Percentiles rank a stretch among this genome's conserved stretches.
phyloP scores from a whole-genome alignment of 495 filamentous ascomycete species.

The Pseudoneurospora amorphoporcata region DNA sequence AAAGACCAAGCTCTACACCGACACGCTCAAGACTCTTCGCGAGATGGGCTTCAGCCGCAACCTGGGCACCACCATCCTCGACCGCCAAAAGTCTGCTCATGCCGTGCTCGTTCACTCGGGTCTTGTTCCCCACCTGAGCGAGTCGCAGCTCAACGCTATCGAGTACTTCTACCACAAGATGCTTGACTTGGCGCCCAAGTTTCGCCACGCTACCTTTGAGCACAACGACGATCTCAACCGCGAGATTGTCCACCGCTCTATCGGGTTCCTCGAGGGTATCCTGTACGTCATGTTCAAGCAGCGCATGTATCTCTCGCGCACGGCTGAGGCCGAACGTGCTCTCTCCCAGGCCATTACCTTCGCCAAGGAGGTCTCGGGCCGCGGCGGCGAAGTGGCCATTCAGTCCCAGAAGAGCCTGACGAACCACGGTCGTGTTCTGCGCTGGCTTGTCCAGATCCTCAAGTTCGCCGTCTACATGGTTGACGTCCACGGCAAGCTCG shows the following conservation, averaged over 20 bases:
- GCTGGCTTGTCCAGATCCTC: slow-evolving; percentile 34
- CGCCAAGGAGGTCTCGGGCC: slow-evolving; percentile 16
- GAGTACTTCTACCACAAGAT: slow-evolving; percentile 71
- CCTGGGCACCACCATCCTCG: slow-evolving; percentile 55
- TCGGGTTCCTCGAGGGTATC: slow-evolving; percentile 74
- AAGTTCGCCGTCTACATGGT: slow-evolving; percentile 37
- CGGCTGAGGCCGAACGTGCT: slow-evolving; percentile 13
- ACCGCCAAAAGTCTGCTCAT: slow-evolving; percentile 58
- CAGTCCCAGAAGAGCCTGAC: slow-evolving; percentile 7
- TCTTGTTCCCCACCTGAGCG: slow-evolving; percentile 9
- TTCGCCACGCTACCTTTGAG: slow-evolving; percentile 51
- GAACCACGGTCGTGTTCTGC: slow-evolving; percentile 23
- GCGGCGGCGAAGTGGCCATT: slow-evolving; percentile 4
- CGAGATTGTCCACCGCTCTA: slow-evolving; percentile 64
- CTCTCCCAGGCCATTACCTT: slow-evolving; percentile 12
- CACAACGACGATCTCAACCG: slow-evolving; percentile 77
- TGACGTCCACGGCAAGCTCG: slow-evolving; percentile 51
- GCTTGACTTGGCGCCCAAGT: slow-evolving; percentile 57
- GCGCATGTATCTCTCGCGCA: slow-evolving; percentile 37
- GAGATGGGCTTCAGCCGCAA: slow-evolving; percentile 85
- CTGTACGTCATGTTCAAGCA: slow-evolving; percentile 59
- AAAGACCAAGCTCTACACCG: slow-evolving; percentile 85
- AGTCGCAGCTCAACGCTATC: slow-evolving; percentile 25
- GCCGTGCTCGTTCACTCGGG: slow-evolving; percentile 45
- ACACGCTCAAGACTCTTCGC: slow-evolving; percentile 68